Evolutionary conservation across 164 flowering plant genomes (phyloP).

Genomic region (Vitis rupestris): DNA sequence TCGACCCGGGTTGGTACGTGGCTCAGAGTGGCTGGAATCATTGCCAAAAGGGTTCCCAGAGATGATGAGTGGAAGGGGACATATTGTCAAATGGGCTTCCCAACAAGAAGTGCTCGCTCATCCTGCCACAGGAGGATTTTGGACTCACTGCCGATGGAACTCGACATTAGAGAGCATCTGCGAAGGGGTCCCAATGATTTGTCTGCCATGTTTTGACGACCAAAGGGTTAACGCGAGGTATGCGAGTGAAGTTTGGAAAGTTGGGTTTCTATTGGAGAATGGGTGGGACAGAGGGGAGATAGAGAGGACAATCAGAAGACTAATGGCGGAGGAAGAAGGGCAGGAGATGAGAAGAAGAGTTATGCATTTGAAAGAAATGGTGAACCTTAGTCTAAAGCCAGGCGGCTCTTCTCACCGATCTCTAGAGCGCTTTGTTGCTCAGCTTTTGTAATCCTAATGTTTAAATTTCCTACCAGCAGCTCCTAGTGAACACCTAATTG

Average conservation of each 20-base stretch:
- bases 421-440: slow-evolving; percentile 19
- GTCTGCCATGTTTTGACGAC: slow-evolving; percentile 44
- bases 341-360: slow-evolving; percentile 35
- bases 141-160: too few species aligned
- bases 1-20: too few species aligned
- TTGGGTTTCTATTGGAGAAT: slow-evolving; percentile 41
- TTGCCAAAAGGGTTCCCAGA: too few species aligned
- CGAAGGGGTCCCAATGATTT: slow-evolving; percentile 66
- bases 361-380: slow-evolving; percentile 27
- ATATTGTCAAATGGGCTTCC: too few species aligned
- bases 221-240: slow-evolving; percentile 47
- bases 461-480: too few species aligned
- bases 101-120: too few species aligned
- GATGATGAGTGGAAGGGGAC: too few species aligned
- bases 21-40: too few species aligned
- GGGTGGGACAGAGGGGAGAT: slow-evolving; percentile 33
- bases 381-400: slow-evolving; percentile 15
- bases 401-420: slow-evolving; percentile 49
- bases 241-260: slow-evolving; percentile 39
- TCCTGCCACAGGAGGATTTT: too few species aligned
- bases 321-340: slow-evolving; percentile 43
- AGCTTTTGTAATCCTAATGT: slow-evolving; percentile 2
- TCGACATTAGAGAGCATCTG: slow-evolving; percentile 5
- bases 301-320: slow-evolving; percentile 19
- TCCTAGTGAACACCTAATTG: too few species aligned